Evolutionary conservation across 257 asterid genomes (phyloP), one percentile per base, ranked within the genome.

Genomic region (Solanum sitiens): DNA sequence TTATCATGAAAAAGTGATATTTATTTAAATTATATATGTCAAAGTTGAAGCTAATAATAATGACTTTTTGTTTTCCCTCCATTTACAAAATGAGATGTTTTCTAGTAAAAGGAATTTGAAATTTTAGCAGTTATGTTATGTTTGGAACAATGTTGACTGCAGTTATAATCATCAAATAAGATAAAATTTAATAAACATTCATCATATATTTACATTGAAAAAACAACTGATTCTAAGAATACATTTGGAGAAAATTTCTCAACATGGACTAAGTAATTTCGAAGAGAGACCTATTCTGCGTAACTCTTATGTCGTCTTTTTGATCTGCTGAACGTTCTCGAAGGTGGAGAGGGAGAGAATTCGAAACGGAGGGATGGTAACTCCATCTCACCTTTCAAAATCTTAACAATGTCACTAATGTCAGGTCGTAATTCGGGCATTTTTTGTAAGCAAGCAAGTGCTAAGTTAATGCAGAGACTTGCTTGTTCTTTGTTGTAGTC

Each of bases 331-430:
- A 82, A 89, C 45, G 85, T 65, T 86, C 89, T 95, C 7, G 95
- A 93, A 45, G 98, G 98, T 15, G 99, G 98, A 30, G 99, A 96
- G 20, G 99, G 98, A 3, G 99, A 95, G 87, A 95, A 95, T 93
- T 96, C 98, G 27, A 93, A 96, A 5, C 97, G 98, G 18, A 88
- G 90, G 8, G 91, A 76, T 7, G 95, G 96, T n/a, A 94, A 92
- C 7, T 95, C 98, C 98, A 92, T 92, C 88, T 96, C 98, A 13
- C 98, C 97, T 45, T 89, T 93, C 97, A 97, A 92, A 59, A 96
- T 87, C 93, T 90, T 95, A 50, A 96, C 93, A 84, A 97, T 86
- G 79, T 96, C 99, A 30, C 95, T 95, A 16, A 94, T 92, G 50
- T 94, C 96, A 13, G 99, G 99, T 61, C 99, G 89, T 76, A 97